These are phyloP conservation scores for Trypanosoma boissoni DNA, from an alignment of 208 protist genomes.

Conservation along the genomic window DNA sequence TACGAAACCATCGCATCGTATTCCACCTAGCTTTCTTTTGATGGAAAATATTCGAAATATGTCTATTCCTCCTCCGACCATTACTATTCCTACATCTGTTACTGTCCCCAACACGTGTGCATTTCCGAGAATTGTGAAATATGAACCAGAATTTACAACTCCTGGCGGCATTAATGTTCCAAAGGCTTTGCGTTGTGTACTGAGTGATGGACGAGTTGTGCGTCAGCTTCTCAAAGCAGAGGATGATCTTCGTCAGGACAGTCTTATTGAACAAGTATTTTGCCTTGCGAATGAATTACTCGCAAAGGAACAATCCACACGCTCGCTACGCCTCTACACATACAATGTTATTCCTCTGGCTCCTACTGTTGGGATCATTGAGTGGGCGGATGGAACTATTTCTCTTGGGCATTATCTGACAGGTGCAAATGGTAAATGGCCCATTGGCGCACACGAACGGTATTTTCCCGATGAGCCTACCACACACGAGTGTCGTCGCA, in stretches of 20 bases:
- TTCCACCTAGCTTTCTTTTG: slow-evolving; percentile 37
- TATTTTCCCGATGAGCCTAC: slow-evolving; percentile 83
- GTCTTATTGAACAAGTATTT: slow-evolving; percentile 96
- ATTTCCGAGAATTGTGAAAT: slow-evolving; percentile 46
- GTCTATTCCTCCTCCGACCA: slow-evolving; percentile 40
- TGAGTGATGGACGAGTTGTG: slow-evolving; percentile 78
- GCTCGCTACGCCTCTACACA: slow-evolving; percentile 69
- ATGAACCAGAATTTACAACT: slow-evolving; percentile 59
- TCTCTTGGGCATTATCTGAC: slow-evolving; percentile 88
- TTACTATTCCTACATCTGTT: slow-evolving; percentile 11
- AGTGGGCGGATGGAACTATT: slow-evolving; percentile 92
- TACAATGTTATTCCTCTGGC: slow-evolving; percentile 95
- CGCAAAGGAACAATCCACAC: slow-evolving; percentile 16
- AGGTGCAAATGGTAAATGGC: slow-evolving; percentile 24
- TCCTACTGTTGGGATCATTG: slow-evolving; percentile 85
- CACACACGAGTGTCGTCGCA: slow-evolving; percentile 46
- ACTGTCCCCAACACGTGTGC: neutral
- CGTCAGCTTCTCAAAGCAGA: slow-evolving; percentile 88
- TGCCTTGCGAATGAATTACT: slow-evolving; percentile 80
- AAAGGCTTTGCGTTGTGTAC: slow-evolving; percentile 85
- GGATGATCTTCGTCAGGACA: slow-evolving; percentile 96
- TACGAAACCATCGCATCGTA: slow-evolving; percentile 20
- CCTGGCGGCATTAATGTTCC: slow-evolving; percentile 95
- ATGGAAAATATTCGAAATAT: slow-evolving; percentile 31
- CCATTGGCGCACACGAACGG: slow-evolving; percentile 65